Evolutionary conservation across 1,284 basidiomycete genomes (phyloP), one percentile per base, ranked within the genome.

Genomic region (Abortiporus biennis): DNA sequence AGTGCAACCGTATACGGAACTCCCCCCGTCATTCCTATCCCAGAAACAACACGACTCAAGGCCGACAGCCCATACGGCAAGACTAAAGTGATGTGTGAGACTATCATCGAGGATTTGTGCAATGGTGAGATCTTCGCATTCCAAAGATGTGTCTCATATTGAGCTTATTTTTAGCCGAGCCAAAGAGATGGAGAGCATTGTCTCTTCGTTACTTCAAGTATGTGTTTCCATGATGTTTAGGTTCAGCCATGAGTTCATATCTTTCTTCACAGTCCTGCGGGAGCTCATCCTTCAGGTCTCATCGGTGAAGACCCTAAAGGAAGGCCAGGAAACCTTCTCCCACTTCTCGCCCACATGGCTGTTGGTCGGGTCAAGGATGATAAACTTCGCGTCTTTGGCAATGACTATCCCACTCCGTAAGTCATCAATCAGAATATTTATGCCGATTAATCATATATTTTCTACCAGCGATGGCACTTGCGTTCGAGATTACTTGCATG

Each of bases 1-100:
- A 96, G 92, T 19, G 96, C 96, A 1, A 99, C 96, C n/a, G 96
- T 99, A 25, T 99, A 99, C 62, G 96, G 96, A 47, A 93, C 84
- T 2, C 96, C 96, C 6, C 84, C 89, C 36, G 70, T 71, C 44
- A 91, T 99, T 45, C 96, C 96, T 36, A 99, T 99, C 52, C 92
- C 93, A 16, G 96, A 99, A 66, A 79, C 85, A 2, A 93, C 92
- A 4, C 85, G 88, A 9, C 66, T 99, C 47, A 69, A 87, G 57
- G 91, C 95, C 2, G 86, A 94, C 62, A 95, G 91, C 51, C 88
- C 89, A 15, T 99, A 99, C 59, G 96, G 93, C 25, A 85, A 87
- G 58, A 96, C 92, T 20, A 99, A 99, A 67, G 81, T 92, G 49
- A 92, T 99, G 85, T 80, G 79, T 48, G 96, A 99, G 68, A 80